phyloP scores from a whole-genome alignment of 441 rosid genomes.

The Corymbia calophylla region DNA sequence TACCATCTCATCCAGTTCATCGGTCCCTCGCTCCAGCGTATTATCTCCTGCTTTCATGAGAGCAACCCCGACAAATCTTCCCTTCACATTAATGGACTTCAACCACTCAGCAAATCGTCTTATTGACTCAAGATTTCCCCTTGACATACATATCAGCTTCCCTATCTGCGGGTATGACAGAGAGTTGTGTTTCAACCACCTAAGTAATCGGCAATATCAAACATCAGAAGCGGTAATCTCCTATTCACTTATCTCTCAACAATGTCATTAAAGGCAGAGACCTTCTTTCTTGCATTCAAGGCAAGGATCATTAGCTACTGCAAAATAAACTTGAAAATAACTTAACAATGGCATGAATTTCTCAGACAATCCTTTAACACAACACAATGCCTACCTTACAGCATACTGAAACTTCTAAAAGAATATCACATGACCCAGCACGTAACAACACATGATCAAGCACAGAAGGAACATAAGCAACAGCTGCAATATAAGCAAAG shows the following conservation, averaged over 20 bases:
- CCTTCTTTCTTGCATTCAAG: neutral
- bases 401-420: neutral
- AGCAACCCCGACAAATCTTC: slow-evolving; percentile 64
- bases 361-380: neutral
- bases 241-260: neutral
- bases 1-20: slow-evolving; percentile 58
- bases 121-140: slow-evolving; percentile 63
- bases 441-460: neutral
- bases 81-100: slow-evolving; percentile 64
- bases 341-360: neutral
- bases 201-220: slow-evolving; percentile 12
- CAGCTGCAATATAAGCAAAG: neutral
- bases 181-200: slow-evolving; percentile 91
- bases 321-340: neutral
- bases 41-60: slow-evolving; percentile 60
- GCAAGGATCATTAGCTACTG: neutral
- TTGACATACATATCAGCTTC: slow-evolving; percentile 60
- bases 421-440: neutral
- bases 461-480: neutral
- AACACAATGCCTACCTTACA: neutral
- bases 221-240: neutral
- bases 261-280: neutral
- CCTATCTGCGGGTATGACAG: slow-evolving; percentile 69
- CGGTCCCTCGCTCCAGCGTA: slow-evolving; percentile 37
- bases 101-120: slow-evolving; percentile 56